phyloP scores from a whole-genome alignment of 2,329 filamentous ascomycete genomes.

The Trichoderma sp. region DNA sequence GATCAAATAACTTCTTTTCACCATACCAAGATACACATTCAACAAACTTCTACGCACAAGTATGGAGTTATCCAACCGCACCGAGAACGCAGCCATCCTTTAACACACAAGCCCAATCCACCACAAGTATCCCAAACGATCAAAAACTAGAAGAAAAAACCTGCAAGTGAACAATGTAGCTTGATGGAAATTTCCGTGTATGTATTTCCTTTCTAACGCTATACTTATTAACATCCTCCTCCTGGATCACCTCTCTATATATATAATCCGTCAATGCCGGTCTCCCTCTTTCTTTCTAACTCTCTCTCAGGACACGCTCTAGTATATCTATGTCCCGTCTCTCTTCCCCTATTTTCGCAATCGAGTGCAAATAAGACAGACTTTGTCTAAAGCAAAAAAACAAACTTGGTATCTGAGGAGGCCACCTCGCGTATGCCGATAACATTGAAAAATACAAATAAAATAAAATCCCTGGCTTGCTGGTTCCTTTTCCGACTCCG shows the following conservation, averaged over 20 bases:
- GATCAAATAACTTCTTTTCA: no score
- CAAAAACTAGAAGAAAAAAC: neutral
- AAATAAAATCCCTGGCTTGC: constrained; percentile 4
- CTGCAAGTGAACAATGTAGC: neutral
- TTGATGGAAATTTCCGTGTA: constrained; percentile 14
- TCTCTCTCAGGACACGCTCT: constrained; percentile 11
- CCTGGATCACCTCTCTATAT: neutral
- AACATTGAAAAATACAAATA: neutral
- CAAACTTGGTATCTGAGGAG: constrained; percentile 18
- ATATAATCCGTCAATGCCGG: neutral
- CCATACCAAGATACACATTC: no score
- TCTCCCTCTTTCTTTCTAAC: neutral
- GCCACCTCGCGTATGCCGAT: constrained; percentile 5
- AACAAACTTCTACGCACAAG: no score
- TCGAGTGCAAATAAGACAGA: constrained; percentile 4
- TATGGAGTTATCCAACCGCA: neutral
- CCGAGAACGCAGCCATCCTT: neutral
- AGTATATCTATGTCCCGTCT: neutral
- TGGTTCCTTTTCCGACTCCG: constrained; percentile 3
- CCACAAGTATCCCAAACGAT: neutral
- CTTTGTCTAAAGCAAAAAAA: constrained; percentile 7
- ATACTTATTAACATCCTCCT: neutral
- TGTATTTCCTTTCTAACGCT: constrained; percentile 14
- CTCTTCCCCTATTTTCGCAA: neutral
- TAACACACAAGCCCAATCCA: neutral